These are phyloP conservation scores for Coniochaeta ligniaria DNA, from an alignment of 2,329 filamentous ascomycete species.

Conservation along the genomic window DNA sequence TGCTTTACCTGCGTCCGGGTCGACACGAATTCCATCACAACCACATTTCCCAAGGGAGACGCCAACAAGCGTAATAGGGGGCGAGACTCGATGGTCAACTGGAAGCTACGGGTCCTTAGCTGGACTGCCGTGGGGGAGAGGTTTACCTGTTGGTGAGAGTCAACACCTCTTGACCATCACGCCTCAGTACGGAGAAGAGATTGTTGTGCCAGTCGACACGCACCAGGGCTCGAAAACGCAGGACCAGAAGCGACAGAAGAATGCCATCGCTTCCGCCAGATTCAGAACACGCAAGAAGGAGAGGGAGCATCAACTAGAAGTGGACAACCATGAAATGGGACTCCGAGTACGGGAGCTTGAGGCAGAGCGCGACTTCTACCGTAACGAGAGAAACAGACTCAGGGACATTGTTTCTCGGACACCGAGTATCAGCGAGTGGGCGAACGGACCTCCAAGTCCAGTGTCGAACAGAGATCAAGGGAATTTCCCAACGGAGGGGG, in stretches of 20 bases:
- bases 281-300: slow-evolving; percentile 79
- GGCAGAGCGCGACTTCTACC: slow-evolving; percentile 67
- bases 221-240: slow-evolving; percentile 76
- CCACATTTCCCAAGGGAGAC: background rate
- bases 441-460: slow-evolving; percentile 40
- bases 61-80: background rate
- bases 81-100: slow-evolving; percentile 12
- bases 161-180: slow-evolving; percentile 23
- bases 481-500: background rate
- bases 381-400: slow-evolving; percentile 64
- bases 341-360: slow-evolving; percentile 43
- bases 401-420: slow-evolving; percentile 57
- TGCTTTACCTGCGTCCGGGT: background rate
- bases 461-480: background rate
- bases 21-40: background rate
- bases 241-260: slow-evolving; percentile 78
- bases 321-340: slow-evolving; percentile 58
- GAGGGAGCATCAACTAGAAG: slow-evolving; percentile 65
- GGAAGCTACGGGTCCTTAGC: slow-evolving; percentile 6
- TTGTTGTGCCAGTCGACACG: slow-evolving; percentile 65
- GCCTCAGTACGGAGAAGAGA: slow-evolving; percentile 31
- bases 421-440: slow-evolving; percentile 46
- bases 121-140: slow-evolving; percentile 8
- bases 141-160: slow-evolving; percentile 15
- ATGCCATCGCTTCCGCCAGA: slow-evolving; percentile 77